Evolutionary conservation across 371 early-diverging fungal genomes (phyloP).

Genomic region (Mortierella polycephala): DNA sequence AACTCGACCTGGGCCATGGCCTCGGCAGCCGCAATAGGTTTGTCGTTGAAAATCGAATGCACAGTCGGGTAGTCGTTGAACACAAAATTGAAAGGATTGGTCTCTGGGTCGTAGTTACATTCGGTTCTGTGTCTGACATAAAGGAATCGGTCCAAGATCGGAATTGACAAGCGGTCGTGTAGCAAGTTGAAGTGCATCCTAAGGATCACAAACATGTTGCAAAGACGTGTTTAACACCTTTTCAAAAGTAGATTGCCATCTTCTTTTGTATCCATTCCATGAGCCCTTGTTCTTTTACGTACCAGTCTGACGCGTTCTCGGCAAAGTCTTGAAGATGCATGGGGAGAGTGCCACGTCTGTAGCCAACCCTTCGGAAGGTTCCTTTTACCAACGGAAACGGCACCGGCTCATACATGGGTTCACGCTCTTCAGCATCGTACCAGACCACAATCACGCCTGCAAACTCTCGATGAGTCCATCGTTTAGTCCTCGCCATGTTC

Average conservation of each 20-base stretch:
- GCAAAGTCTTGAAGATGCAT: conserved; percentile 56
- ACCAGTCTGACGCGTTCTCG: conserved; percentile 52
- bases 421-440: conserved; percentile 50
- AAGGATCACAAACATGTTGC: neutral
- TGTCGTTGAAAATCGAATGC: conserved; percentile 45
- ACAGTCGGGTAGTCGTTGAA: conserved; percentile 49
- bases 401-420: conserved; percentile 51
- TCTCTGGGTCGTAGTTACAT: conserved; percentile 46
- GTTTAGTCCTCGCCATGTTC: conserved; percentile 38
- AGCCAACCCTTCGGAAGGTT: conserved; percentile 34
- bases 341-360: conserved; percentile 45
- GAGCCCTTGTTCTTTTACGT: neutral
- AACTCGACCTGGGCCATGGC: conserved; percentile 49
- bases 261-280: neutral
- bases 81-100: conserved; percentile 49
- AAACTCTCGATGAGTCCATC: conserved; percentile 50
- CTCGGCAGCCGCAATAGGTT: conserved; percentile 39
- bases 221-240: too few relatives aligned
- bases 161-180: conserved; percentile 46
- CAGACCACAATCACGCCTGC: conserved; percentile 41
- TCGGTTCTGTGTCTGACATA: conserved; percentile 42
- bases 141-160: conserved; percentile 48
- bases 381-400: conserved; percentile 45
- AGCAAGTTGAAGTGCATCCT: conserved; percentile 52
- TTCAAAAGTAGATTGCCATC: neutral